Base-by-base conservation (phyloP, 2,329 filamentous ascomycete genomes). In the Fusarium fracticaudum region DNA sequence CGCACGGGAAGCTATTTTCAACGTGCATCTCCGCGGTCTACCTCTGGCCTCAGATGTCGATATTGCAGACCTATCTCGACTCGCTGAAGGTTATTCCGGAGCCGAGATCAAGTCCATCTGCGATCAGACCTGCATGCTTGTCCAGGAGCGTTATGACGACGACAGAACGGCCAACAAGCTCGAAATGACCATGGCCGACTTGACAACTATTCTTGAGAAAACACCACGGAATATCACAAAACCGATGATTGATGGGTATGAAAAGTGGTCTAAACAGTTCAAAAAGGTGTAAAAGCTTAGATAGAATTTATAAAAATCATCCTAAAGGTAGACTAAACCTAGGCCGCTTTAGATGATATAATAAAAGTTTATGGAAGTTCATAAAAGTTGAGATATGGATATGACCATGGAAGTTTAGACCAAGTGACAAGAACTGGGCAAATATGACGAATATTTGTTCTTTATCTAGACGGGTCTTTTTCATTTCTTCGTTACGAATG, bases 11-110 rank as follows among this genome's bases (percentile, higher is more conserved):
- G 92, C 94, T 73, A 96, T 98, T 61, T 88, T 98, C 63, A 82
- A 85, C 22, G 91, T 94, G 60, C 91, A 92, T 79, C 88, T 91
- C 3, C 85, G 86, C 35, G 90, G 88, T 63, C 87, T 93, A 59
- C 85, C 88, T 29, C 84, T 94, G 53, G 81, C 83, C 4, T 79
- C 84, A 0, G 92, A 94, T 62, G 89, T 97, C 20, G 89, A 94
- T 78, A 81, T 94, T 14, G 83, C 87, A 2, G 84, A 86, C 55
- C 83, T 97, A 37, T 93, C 93, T 10, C 79, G 80, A 22, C 81
- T 85, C 53, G 93, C 93, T 0, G 92, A 95, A 13, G 94, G 94
- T 0, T 94, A 93, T 81, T 96, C 94, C 4, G 95, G 95, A 6
- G 95, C 95, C 1, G 96, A 98, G 83, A 90, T 98, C 68, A 84